A percentile compares a stretch with the other conserved stretches of the same genome.
Conservation (phyloP, 192 early-diverging fungal genomes). For the Martensiomyces pterosporus region DNA sequence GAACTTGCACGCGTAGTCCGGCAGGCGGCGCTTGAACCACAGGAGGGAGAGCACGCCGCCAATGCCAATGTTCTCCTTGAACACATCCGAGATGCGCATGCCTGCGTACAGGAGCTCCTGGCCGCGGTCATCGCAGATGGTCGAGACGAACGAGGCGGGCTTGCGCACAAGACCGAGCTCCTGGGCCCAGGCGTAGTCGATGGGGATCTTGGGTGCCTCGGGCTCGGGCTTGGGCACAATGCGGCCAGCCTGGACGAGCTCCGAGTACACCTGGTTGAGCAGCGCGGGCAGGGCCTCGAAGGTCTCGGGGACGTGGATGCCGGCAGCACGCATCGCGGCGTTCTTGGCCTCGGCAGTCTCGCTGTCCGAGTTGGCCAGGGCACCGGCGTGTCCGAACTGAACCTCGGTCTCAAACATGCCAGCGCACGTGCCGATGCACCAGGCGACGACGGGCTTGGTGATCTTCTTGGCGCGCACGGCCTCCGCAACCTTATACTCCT, state of each 20-base stretch:
- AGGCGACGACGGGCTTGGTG: conserved; percentile 98
- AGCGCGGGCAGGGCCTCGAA: conserved; percentile 90
- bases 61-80: conserved; percentile 98
- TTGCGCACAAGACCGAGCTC: conserved; percentile 98
- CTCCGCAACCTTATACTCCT: conserved; percentile 93
- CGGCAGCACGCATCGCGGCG: conserved; percentile 74
- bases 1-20: conserved; percentile 91
- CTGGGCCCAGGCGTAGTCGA: conserved; percentile 99
- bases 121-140: conserved; percentile 98
- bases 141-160: conserved; percentile 96
- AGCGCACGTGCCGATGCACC: conserved; percentile 99
- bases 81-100: conserved; percentile 97
- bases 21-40: conserved; percentile 98
- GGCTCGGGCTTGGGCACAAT: conserved; percentile 79
- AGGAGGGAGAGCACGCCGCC: conserved; percentile 94
- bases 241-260: conserved; percentile 66
- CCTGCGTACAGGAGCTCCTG: conserved; percentile 98
- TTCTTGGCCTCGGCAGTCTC: conserved; percentile 99
- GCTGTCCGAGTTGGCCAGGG: conserved; percentile 89
- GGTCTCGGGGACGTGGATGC: conserved; percentile 89
- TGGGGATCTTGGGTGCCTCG: conserved; percentile 96
- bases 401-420: conserved; percentile 99
- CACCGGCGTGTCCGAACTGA: conserved; percentile 98
- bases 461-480: conserved; percentile 85
- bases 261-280: conserved; percentile 70